Percentiles rank a stretch among this genome's conserved stretches.
phyloP scores from a whole-genome alignment of 371 early-diverging fungal species.

The Apophysomyces elegans region DNA sequence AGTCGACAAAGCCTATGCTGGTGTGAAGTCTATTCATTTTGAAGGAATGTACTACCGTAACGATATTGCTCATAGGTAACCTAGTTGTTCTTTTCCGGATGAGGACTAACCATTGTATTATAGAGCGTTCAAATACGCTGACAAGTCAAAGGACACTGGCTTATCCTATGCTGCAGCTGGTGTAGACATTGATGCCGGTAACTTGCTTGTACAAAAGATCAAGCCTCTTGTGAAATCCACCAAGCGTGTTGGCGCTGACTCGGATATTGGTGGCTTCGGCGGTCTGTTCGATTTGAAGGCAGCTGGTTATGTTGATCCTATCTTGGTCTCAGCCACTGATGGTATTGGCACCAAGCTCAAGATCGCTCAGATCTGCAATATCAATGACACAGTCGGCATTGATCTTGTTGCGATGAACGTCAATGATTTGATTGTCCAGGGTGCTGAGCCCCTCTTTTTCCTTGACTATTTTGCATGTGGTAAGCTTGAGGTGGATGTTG shows the following conservation, averaged over 20 bases:
- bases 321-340: conserved; percentile 95
- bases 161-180: conserved; percentile 94
- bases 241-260: conserved; percentile 88
- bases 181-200: conserved; percentile 95
- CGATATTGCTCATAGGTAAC: conserved; percentile 88
- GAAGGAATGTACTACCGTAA: conserved; percentile 85
- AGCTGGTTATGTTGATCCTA: conserved; percentile 88
- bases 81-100: neutral
- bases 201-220: conserved; percentile 92
- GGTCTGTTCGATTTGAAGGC: conserved; percentile 95
- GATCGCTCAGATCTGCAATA: conserved; percentile 85
- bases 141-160: conserved; percentile 46
- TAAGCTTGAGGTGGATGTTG: conserved; percentile 90
- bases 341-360: conserved; percentile 99
- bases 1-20: conserved; percentile 75
- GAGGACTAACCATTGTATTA: conserved; percentile 6
- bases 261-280: conserved; percentile 98
- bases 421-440: conserved; percentile 98
- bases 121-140: conserved; percentile 67
- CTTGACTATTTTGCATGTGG: conserved; percentile 97
- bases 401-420: conserved; percentile 99
- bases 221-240: conserved; percentile 94
- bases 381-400: conserved; percentile 92
- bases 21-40: conserved; percentile 74
- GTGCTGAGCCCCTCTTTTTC: conserved; percentile 97